phyloP scores from a whole-genome alignment of 208 protist species.

The Leptomonas pyrrhocoris region DNA sequence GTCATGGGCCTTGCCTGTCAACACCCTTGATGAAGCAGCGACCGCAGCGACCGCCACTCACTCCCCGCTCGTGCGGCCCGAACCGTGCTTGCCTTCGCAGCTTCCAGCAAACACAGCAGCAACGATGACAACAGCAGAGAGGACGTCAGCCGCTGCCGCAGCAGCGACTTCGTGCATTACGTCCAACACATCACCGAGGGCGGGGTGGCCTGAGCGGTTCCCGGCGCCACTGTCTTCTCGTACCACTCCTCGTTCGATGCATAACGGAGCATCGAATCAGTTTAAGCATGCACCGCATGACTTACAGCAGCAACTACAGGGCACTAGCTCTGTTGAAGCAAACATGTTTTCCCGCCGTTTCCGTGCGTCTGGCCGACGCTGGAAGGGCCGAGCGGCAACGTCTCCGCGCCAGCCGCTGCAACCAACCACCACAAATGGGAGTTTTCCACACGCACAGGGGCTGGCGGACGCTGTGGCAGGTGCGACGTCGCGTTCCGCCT shows the following conservation, averaged over 20 bases:
- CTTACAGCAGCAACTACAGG: constrained; percentile 2
- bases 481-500: not conserved
- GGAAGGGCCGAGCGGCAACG: not conserved
- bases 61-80: not conserved
- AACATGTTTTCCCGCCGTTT: not conserved
- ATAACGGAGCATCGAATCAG: not conserved
- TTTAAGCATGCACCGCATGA: not conserved
- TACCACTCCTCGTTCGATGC: not conserved
- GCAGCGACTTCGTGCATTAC: not conserved
- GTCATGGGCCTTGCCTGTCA: not conserved
- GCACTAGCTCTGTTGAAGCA: not conserved
- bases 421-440: not conserved
- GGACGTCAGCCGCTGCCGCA: not conserved
- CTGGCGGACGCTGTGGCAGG: not conserved
- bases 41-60: not conserved
- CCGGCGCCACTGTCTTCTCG: not conserved
- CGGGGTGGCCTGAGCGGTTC: constrained; percentile 2
- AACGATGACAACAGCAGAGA: not conserved
- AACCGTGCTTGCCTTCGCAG: not conserved
- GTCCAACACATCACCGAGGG: constrained; percentile 9
- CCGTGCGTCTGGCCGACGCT: not conserved
- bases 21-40: not conserved
- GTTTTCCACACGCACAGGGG: not conserved
- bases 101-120: not conserved
- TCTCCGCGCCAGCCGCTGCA: constrained; percentile 6